Evolutionary conservation across 2,329 filamentous ascomycete species (phyloP), one percentile per base, ranked within the genome.

Genomic region (Alternaria sp.): DNA sequence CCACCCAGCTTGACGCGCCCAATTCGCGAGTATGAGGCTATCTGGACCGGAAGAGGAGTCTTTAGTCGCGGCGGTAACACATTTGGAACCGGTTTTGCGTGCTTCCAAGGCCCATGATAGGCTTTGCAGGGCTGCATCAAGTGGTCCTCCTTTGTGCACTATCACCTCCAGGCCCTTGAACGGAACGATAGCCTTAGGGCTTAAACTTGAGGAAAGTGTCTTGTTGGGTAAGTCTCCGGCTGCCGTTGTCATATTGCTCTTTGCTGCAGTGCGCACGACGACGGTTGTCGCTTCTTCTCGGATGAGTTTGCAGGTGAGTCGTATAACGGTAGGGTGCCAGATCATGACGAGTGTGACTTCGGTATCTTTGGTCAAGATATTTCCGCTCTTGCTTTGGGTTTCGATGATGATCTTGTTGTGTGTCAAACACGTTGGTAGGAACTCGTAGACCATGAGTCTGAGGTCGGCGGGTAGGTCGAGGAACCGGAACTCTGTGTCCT

Each of bases 1-100:
- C 40, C 40, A 42, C 5, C 40, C 40, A 28, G 40, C 40, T 42
- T 42, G 40, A 42, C 21, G 40, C 23, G 40, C 40, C 40, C 40
- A 26, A 23, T 42, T 2, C 4, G 2, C 24, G 17, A 23, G 17
- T 3, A 3, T 3, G 3, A 17, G 13, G 36, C 36, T 39, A 39
- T 39, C 3, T 13, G 36, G 36, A 39, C 3, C 36, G n/a, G 4
- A 39, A 39, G 36, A n/a, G 5, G 17, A 39, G 17, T 17, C 3
- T 3, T 39, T 10, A 2, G 36, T n/a, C 36, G 4, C 21, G 3
- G 36, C 9, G 36, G 17, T 39, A 2, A 39, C 17, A 17, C 36
- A 39, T n/a, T 2, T 39, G 6, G 36, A 39, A 10, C 36, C 36
- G 10, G 34, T 37, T 17, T 9, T 17, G 17, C 17, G 17, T 17